Evolutionary conservation across 1,284 basidiomycete genomes (phyloP).

Genomic region (Melampsora americana): DNA sequence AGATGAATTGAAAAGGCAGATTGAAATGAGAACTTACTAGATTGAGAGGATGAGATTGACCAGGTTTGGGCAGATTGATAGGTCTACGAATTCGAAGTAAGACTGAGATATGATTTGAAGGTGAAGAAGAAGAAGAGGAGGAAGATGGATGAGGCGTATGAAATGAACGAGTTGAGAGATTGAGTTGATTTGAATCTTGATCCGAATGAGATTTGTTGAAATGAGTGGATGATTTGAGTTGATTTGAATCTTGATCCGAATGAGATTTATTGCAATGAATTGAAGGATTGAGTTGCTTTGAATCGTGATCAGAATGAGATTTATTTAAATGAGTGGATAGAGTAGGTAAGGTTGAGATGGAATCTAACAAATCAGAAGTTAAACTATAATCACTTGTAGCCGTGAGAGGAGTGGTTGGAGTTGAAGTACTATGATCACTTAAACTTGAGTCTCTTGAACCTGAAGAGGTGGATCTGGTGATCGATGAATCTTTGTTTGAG

Average conservation of each 20-base stretch:
- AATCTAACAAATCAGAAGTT: too few relatives aligned
- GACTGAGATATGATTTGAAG: neutral
- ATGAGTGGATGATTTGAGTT: neutral
- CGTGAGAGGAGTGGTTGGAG: neutral
- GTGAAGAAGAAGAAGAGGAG: neutral
- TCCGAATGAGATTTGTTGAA: neutral
- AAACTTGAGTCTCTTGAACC: conserved; percentile 1
- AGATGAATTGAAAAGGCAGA: too few relatives aligned
- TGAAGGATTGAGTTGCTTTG: too few relatives aligned
- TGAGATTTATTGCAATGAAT: too few relatives aligned
- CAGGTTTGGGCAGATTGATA: neutral
- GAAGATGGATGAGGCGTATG: conserved; percentile 16
- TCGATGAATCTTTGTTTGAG: neutral
- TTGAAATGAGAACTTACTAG: neutral
- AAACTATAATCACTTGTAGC: too few relatives aligned
- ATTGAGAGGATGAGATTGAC: neutral
- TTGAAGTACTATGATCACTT: neutral
- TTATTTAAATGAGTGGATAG: neutral
- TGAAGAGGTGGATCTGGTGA: neutral
- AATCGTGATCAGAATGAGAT: neutral
- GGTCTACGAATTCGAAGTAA: conserved; percentile 3
- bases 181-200: neutral
- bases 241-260: neutral
- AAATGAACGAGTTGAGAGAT: too few relatives aligned
- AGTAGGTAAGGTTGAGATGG: too few relatives aligned